A percentile compares a stretch with the other conserved stretches of the same genome.
phyloP scores from a whole-genome alignment of 495 filamentous ascomycete genomes.

The Sabuloglossum arenarium region DNA sequence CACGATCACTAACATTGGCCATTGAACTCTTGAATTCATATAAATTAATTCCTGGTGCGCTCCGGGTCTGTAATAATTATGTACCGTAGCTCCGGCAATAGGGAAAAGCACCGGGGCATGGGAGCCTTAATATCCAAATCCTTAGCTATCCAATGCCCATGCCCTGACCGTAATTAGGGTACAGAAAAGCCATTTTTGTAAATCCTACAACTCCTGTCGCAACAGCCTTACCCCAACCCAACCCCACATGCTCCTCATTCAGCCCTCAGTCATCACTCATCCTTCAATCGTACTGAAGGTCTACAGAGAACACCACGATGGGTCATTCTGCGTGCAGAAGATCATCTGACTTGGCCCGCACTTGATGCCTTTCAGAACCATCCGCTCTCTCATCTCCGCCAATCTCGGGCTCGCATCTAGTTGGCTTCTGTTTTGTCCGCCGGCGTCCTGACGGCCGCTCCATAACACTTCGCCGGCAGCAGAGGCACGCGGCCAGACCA shows the following conservation, averaged over 20 bases:
- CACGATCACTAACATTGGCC: too few relatives aligned
- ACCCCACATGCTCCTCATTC: neutral
- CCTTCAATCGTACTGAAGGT: neutral
- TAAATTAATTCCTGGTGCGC: too few relatives aligned
- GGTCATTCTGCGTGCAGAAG: constrained; percentile 25
- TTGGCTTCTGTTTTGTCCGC: constrained; percentile 42
- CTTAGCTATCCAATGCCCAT: neutral
- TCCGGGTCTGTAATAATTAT: too few relatives aligned
- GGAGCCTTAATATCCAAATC: neutral
- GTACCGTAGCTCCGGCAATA: too few relatives aligned
- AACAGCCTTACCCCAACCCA: too few relatives aligned
- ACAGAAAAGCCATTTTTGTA: neutral
- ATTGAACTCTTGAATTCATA: too few relatives aligned
- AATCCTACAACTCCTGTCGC: neutral
- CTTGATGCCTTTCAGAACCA: constrained; percentile 41
- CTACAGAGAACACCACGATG: neutral
- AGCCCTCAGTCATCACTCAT: neutral
- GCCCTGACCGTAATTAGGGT: neutral
- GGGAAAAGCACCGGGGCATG: too few relatives aligned
- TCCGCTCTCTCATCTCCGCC: constrained; percentile 47
- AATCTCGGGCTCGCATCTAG: constrained; percentile 41
- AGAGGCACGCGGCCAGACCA: constrained; percentile 50
- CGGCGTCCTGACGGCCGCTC: constrained; percentile 44
- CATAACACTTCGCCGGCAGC: constrained; percentile 61
- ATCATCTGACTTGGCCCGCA: constrained; percentile 35